Evolutionary conservation across 2,329 filamentous ascomycete genomes (phyloP).

Genomic region (Trichophyton verrucosum): DNA sequence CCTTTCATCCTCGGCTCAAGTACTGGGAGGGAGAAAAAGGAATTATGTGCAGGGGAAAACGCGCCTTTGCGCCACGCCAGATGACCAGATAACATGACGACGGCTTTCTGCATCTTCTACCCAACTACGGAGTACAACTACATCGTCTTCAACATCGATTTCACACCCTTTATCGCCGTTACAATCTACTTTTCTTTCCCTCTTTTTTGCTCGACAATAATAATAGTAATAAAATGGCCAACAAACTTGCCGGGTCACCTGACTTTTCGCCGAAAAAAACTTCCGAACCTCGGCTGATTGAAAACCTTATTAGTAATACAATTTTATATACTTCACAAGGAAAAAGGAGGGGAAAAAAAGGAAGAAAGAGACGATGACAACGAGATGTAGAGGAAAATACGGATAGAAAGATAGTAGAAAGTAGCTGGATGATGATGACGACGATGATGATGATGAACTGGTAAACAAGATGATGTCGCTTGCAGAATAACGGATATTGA

Average conservation of each 20-base stretch:
- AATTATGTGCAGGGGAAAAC: background rate
- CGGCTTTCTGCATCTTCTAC: background rate
- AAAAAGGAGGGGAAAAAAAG: slow-evolving; percentile 38
- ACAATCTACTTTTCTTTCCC: background rate
- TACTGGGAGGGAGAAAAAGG: background rate
- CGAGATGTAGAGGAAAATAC: slow-evolving; percentile 48
- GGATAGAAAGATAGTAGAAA: slow-evolving; percentile 31
- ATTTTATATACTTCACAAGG: background rate
- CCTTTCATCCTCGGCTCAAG: background rate
- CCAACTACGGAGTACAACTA: background rate
- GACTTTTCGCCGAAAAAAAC: slow-evolving; percentile 3
- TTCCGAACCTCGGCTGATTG: slow-evolving; percentile 1
- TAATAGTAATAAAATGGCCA: background rate
- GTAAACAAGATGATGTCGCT: background rate
- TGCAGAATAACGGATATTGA: background rate
- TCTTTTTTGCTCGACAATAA: background rate
- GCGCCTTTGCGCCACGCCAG: background rate
- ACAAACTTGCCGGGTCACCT: slow-evolving; percentile 1
- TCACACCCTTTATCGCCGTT: background rate
- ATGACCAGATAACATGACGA: slow-evolving; percentile 1
- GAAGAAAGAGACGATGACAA: slow-evolving; percentile 51
- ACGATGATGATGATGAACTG: background rate
- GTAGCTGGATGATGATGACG: background rate
- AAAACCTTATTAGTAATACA: slow-evolving; percentile 3
- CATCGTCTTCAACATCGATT: background rate